Evolutionary conservation across 2,329 filamentous ascomycete genomes (phyloP), one percentile per base, ranked within the genome.

Genomic region (Neoscytalidium dimidiatum): DNA sequence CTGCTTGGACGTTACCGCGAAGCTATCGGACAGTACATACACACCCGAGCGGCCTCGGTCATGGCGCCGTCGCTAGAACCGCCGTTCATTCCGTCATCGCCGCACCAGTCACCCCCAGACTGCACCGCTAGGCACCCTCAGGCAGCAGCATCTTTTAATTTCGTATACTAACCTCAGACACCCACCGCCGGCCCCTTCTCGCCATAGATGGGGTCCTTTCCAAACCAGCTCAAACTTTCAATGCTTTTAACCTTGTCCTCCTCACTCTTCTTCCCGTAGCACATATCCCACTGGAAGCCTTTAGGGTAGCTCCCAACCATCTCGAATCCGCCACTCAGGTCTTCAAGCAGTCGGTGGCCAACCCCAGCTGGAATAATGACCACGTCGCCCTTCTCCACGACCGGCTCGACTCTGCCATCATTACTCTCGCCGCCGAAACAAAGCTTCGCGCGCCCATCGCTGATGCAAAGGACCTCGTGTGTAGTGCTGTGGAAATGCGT

Each of bases 381-480:
- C 7, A 89, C 83, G 77, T 91, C 88, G 0, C 88, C 89, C 52
- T 78, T 81, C 61, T 81, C 72, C 1, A 90, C 83, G 0, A 79
- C 78, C 3, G 81, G 75, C 71, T 90, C 86, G 3, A 90, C 82
- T 4, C 82, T 77, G 0, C 74, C 77, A 0, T 85, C 82, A 67
- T 90, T 91, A 0, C 80, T 78, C 68, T 90, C 87, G 14, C 88
- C 87, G 4, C 89, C 88, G 67, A 92, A 91, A 67, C 87, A 89
- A 1, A 92, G 78, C 38, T 77, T 81, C 0, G 90, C 89, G 26
- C 78, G 80, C 0, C 89, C 88, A 2, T 75, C 75, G 46, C 83
- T 81, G 53, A 91, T 82, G 68, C 82, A 85, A 2, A 92, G 82
- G 2, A 91, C 84, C 76, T 91, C 88, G 72, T 91, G 88, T 0